Percentiles rank a stretch among this genome's conserved stretches.
Evolutionary conservation across 1,284 basidiomycete species (phyloP).

Genomic region (Irpex sp.): DNA sequence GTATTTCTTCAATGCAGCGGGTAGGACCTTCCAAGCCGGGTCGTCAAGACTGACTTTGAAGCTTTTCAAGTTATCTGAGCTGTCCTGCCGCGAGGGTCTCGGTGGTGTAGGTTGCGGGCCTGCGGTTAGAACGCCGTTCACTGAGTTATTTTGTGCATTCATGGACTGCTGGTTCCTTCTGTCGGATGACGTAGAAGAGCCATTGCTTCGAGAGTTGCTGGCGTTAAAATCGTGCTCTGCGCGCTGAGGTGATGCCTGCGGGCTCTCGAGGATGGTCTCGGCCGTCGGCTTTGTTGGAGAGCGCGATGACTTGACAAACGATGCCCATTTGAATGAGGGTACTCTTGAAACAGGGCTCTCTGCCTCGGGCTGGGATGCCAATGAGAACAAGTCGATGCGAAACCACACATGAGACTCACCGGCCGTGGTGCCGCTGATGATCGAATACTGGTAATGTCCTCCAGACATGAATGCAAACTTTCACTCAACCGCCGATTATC

Average conservation of each 20-base stretch:
- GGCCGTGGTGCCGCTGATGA: conserved; percentile 31
- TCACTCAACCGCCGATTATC: conserved; percentile 70
- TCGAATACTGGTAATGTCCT: conserved; percentile 56
- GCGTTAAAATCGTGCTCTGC: conserved; percentile 59
- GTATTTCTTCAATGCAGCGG: conserved; percentile 97
- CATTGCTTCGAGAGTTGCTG: conserved; percentile 17
- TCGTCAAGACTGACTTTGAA: conserved; percentile 94
- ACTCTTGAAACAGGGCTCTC: conserved; percentile 59
- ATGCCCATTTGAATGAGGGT: conserved; percentile 81
- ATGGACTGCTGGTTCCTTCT: conserved; percentile 18
- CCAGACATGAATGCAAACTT: conserved; percentile 56
- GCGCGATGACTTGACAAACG: conserved; percentile 64
- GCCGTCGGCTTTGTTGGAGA: conserved; percentile 73
- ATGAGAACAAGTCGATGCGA: conserved; percentile 2
- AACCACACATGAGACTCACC: conserved; percentile 16
- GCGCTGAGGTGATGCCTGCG: conserved; percentile 72
- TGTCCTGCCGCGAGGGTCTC: conserved; percentile 58
- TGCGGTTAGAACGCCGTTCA: conserved; percentile 14
- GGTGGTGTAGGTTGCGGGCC: conserved; percentile 26
- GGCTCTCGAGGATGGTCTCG: conserved; percentile 53
- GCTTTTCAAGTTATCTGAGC: conserved; percentile 76
- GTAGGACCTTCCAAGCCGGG: conserved; percentile 96
- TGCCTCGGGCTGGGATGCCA: conserved; percentile 35
- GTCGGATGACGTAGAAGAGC: conserved; percentile 20
- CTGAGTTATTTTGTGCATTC: conserved; percentile 11